Base-by-base conservation (phyloP, 371 early-diverging fungal genomes). In the Choanephora cucurbitarum region DNA sequence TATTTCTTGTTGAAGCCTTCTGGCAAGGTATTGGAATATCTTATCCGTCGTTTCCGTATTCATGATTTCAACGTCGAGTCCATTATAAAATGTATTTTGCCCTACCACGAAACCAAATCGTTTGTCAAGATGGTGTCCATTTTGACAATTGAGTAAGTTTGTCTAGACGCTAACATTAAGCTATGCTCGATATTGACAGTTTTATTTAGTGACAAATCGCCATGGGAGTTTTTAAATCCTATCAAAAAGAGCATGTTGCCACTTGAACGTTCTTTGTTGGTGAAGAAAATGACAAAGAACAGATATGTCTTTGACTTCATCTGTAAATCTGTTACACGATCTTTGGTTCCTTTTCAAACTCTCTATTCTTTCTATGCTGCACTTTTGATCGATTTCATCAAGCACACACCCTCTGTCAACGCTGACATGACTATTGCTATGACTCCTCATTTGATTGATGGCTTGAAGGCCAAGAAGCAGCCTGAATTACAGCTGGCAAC, bases 21-120 rank as follows among this genome's bases (percentile, higher is more conserved):
- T 2, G 89, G 90, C 50, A 94, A 94, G 67, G 91, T 87, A 0
- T 63, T 96, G 18, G 98, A 98, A 74, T 98, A 96, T 91, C 82
- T 98, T 47, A 75, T 97, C 19, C 85, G 96, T 47, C 85, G 96
- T 33, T 96, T 95, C 80, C 80, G 91, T 44, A 84, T 92, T 56
- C 79, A 97, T 51, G 89, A 92, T 66, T 87, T 88, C 73, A 97
- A 96, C 58, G 77, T 92, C 14, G 89, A 92, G 52, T 83, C 82
- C 1, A 58, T 96, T 5, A 53, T 97, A 15, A 82, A 76, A 17
- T 86, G 89, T 50, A 80, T 95, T 21, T 57, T 96, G 55, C 98
- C 98, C 6, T 97, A 93, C 74, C 96, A 97, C 56, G 95, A 94
- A 64, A 93, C 96, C 0, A 84, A 87, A 54, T 84, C 85, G 44